Evolutionary conservation across 2,329 filamentous ascomycete species (phyloP).

Genomic region (Blumeria hordei): DNA sequence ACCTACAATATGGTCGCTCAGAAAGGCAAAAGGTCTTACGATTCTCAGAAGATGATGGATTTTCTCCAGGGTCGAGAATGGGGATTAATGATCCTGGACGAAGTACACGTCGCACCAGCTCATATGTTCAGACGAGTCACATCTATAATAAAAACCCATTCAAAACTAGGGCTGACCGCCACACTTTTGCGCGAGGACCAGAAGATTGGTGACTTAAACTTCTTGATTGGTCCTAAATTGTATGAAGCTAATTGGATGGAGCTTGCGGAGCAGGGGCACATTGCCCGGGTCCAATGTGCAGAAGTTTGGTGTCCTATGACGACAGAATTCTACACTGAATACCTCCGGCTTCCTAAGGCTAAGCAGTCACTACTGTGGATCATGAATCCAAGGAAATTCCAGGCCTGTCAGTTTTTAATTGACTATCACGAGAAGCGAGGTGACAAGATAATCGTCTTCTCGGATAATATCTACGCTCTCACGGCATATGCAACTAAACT

Average conservation of each 20-base stretch:
- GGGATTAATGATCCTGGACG: slow-evolving; percentile 91
- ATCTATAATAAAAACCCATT: slow-evolving; percentile 77
- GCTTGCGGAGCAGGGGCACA: slow-evolving; percentile 85
- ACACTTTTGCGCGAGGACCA: slow-evolving; percentile 90
- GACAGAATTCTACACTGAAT: slow-evolving; percentile 91
- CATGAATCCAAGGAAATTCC: slow-evolving; percentile 95
- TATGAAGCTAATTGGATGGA: slow-evolving; percentile 99
- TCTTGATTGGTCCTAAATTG: slow-evolving; percentile 86
- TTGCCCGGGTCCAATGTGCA: slow-evolving; percentile 89
- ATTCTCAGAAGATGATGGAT: slow-evolving; percentile 93
- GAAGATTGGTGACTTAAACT: slow-evolving; percentile 94
- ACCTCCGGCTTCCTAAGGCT: slow-evolving; percentile 45
- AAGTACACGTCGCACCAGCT: slow-evolving; percentile 93
- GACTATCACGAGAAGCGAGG: slow-evolving; percentile 87
- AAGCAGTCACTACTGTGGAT: slow-evolving; percentile 58
- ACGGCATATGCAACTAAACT: slow-evolving; percentile 66
- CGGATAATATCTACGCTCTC: slow-evolving; percentile 86
- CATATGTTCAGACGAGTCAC: slow-evolving; percentile 93
- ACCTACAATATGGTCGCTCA: slow-evolving; percentile 99
- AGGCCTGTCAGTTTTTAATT: slow-evolving; percentile 93
- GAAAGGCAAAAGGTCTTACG: slow-evolving; percentile 64
- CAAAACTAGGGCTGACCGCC: slow-evolving; percentile 82
- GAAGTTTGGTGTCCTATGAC: slow-evolving; percentile 99
- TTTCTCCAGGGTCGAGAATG: slow-evolving; percentile 77
- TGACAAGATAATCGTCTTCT: slow-evolving; percentile 96